Percentiles rank a stretch among this genome's conserved stretches.
Evolutionary conservation across 345 rosid genomes (phyloP).

Genomic region (Arabis hirsuta): DNA sequence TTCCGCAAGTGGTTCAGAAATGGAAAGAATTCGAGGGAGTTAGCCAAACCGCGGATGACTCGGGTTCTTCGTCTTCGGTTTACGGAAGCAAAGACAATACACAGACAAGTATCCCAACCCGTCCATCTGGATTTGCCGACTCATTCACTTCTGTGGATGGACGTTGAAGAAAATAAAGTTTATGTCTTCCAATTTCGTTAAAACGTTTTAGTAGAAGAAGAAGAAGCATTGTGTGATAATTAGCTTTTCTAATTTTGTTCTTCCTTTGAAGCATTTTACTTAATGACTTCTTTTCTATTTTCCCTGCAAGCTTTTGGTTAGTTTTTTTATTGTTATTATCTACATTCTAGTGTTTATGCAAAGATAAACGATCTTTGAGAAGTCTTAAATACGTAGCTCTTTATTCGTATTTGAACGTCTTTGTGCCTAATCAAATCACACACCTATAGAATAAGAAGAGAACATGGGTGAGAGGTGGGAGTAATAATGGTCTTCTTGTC

Average conservation of each 20-base stretch:
- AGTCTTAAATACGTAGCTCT: conserved; percentile 17
- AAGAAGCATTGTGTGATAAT: conserved; percentile 32
- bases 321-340: conserved; percentile 24
- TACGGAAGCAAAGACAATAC: conserved; percentile 64
- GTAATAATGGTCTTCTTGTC: too few species aligned
- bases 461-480: too few species aligned
- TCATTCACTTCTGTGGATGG: conserved; percentile 86
- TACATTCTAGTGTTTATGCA: conserved; percentile 34
- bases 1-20: conserved; percentile 72
- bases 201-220: conserved; percentile 31
- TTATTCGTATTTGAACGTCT: neutral
- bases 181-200: neutral
- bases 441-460: too few species aligned
- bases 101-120: conserved; percentile 80
- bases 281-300: conserved; percentile 6
- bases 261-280: conserved; percentile 14
- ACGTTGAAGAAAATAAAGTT: conserved; percentile 49
- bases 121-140: conserved; percentile 89
- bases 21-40: conserved; percentile 75
- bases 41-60: conserved; percentile 53
- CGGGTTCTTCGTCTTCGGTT: conserved; percentile 49
- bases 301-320: conserved; percentile 30
- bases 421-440: neutral
- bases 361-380: conserved; percentile 16
- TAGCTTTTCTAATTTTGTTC: neutral